Conservation (phyloP, 805 yeast genomes). For the Spathaspora sp. region DNA sequence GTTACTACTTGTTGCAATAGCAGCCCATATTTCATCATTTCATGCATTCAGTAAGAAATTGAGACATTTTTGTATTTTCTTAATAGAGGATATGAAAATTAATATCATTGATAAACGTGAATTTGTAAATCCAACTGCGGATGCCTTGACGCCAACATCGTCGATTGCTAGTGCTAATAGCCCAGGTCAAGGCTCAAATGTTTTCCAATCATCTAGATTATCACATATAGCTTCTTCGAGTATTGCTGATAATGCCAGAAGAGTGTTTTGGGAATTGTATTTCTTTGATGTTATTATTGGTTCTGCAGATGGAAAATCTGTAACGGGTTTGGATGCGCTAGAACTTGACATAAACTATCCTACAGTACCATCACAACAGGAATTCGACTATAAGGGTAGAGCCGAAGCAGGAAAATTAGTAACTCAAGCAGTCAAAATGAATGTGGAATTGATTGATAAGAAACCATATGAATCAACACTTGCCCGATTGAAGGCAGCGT, state of each 20-base stretch:
- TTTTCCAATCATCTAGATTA: constrained; percentile 12
- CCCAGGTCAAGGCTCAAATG: not conserved
- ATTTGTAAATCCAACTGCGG: not conserved
- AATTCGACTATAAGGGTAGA: constrained; percentile 36
- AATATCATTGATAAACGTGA: constrained; percentile 31
- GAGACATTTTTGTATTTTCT: constrained; percentile 39
- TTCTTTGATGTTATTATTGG: constrained; percentile 52
- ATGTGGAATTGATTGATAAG: constrained; percentile 41
- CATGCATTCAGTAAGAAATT: constrained; percentile 43
- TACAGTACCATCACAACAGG: constrained; percentile 22
- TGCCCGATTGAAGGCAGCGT: constrained; percentile 40
- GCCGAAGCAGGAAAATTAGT: constrained; percentile 15
- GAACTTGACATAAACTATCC: constrained; percentile 40
- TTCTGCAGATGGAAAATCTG: constrained; percentile 46
- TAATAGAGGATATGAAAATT: constrained; percentile 34
- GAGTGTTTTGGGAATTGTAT: constrained; percentile 51
- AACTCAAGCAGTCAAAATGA: constrained; percentile 37
- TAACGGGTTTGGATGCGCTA: constrained; percentile 29
- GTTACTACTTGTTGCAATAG: constrained; percentile 36
- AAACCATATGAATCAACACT: constrained; percentile 32
- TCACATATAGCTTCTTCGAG: constrained; percentile 8
- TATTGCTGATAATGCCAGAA: constrained; percentile 31
- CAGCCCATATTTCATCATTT: constrained; percentile 49
- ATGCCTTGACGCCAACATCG: constrained; percentile 1
- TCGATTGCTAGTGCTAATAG: not conserved